Evolutionary conservation across 306 rosid genomes (phyloP).

Genomic region (Cicer yamashitae): DNA sequence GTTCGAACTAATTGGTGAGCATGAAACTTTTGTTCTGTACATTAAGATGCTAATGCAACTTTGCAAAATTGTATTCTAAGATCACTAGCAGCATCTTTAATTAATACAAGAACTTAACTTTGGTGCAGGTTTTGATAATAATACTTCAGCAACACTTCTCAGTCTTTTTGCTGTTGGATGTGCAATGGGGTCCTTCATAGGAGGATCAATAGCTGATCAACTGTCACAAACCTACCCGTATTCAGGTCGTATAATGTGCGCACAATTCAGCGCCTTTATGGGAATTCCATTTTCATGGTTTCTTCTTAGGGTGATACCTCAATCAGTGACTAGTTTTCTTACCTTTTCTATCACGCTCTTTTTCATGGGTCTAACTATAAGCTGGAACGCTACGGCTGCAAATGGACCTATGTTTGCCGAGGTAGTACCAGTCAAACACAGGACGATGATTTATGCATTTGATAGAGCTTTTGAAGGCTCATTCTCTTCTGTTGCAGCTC

Average conservation of each 20-base stretch:
- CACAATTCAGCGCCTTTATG: slow-evolving; percentile 94
- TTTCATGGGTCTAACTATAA: slow-evolving; percentile 89
- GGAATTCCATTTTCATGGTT: slow-evolving; percentile 92
- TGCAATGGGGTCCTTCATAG: slow-evolving; percentile 80
- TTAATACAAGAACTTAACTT: background rate
- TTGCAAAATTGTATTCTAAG: background rate
- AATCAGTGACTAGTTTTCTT: slow-evolving; percentile 69
- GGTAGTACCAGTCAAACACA: slow-evolving; percentile 86
- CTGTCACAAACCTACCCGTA: slow-evolving; percentile 70
- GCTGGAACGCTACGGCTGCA: slow-evolving; percentile 90
- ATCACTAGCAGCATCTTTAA: background rate
- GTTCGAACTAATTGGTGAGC: slow-evolving; percentile 91
- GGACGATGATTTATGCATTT: slow-evolving; percentile 96
- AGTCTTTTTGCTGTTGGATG: slow-evolving; percentile 88
- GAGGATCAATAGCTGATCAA: slow-evolving; percentile 81
- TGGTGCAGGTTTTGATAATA: slow-evolving; percentile 85
- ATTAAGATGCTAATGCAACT: slow-evolving; percentile 25
- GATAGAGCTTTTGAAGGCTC: slow-evolving; percentile 99
- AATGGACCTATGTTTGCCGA: slow-evolving; percentile 96
- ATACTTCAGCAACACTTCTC: slow-evolving; percentile 75
- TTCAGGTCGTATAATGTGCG: slow-evolving; percentile 90
- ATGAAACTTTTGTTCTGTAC: slow-evolving; percentile 22
- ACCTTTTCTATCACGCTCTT: slow-evolving; percentile 76
- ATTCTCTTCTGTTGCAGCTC: slow-evolving; percentile 92
- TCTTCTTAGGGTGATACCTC: slow-evolving; percentile 84